phyloP scores from a whole-genome alignment of 2,329 filamentous ascomycete species.

The Mollisiaceae sp. region DNA sequence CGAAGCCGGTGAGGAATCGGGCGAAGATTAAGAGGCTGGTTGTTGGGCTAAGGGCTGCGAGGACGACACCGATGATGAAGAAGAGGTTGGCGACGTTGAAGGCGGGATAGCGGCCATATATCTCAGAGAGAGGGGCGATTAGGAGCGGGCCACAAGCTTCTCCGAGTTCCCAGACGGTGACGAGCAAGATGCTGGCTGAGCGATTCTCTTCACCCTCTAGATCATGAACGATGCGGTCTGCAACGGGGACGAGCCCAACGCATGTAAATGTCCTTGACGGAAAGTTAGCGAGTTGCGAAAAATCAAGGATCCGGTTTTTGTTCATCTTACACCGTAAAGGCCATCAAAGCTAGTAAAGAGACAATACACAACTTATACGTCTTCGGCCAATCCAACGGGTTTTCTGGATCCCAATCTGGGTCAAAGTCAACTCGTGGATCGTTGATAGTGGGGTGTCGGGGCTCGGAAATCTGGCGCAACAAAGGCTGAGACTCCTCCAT shows the following conservation, averaged over 20 bases:
- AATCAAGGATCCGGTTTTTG: background rate
- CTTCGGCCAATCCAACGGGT: slow-evolving; percentile 59
- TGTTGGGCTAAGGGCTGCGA: slow-evolving; percentile 49
- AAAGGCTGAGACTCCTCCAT: slow-evolving; percentile 35
- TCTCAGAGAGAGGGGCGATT: slow-evolving; percentile 51
- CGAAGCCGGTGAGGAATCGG: slow-evolving; percentile 42
- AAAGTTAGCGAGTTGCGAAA: slow-evolving; percentile 9
- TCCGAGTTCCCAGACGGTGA: slow-evolving; percentile 55
- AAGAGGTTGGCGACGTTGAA: slow-evolving; percentile 52
- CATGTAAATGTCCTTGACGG: slow-evolving; percentile 60
- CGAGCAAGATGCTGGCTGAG: slow-evolving; percentile 54
- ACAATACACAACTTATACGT: slow-evolving; percentile 60
- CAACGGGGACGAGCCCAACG: slow-evolving; percentile 60
- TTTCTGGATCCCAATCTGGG: slow-evolving; percentile 52
- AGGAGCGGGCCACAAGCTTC: slow-evolving; percentile 52
- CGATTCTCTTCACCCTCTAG: slow-evolving; percentile 49
- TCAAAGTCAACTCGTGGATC: slow-evolving; percentile 50
- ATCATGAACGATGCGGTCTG: slow-evolving; percentile 56
- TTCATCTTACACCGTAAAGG: slow-evolving; percentile 58
- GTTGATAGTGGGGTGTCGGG: background rate
- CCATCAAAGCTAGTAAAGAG: slow-evolving; percentile 57
- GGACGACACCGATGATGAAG: slow-evolving; percentile 56
- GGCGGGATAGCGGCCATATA: slow-evolving; percentile 48
- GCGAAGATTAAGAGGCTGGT: slow-evolving; percentile 50
- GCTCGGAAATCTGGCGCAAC: slow-evolving; percentile 21